Base-by-base conservation (phyloP, 2,329 filamentous ascomycete species). In the Fusarium brachygibbosum region DNA sequence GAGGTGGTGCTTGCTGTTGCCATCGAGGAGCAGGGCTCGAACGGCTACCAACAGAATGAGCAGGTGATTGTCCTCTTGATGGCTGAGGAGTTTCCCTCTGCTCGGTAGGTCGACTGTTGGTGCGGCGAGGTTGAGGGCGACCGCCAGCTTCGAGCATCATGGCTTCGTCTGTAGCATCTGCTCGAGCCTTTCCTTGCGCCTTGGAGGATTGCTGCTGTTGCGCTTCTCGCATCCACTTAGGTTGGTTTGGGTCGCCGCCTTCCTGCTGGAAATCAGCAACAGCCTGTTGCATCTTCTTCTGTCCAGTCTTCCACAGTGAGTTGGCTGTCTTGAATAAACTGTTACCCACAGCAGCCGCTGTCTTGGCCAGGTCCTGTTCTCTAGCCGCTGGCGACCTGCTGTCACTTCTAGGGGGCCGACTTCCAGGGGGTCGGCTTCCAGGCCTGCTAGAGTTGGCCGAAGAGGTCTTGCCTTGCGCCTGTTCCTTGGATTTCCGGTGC, bases 241-340 rank as follows among this genome's bases (percentile, higher is more conserved):
- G 96, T 76, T 97, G 93, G 75, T 79, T 92, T 4, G 91, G 85
- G 75, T 97, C 94, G 17, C 78, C 94, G 17, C 78, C 91, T 41
- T 86, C 86, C 68, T 88, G 85, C 70, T 91, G 88, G 62, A 98
- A 92, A 17, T 99, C 96, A 11, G 94, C 90, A 34, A 98, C 92
- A 6, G 93, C 95, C 79, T 96, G 93, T 75, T 97, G 93, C 60
- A 98, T 88, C 77, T 93, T 94, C 80, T 97, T 99, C 76, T 94
- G 93, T 1, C 95, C 90, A 5, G 92, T 93, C 77, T 97, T 99
- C 96, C 96, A 99, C 1, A 98, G 82, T 1, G 93, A 95, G 71
- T 97, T 97, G 3, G 96, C 96, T 4, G 94, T 96, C 78, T 99
- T 99, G 79, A 98, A 90, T 14, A 99, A 80, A 66, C 87, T 97